Percentiles rank a stretch among this genome's conserved stretches.
Conservation (phyloP, 2,329 filamentous ascomycete genomes). For the Septoria linicola region DNA sequence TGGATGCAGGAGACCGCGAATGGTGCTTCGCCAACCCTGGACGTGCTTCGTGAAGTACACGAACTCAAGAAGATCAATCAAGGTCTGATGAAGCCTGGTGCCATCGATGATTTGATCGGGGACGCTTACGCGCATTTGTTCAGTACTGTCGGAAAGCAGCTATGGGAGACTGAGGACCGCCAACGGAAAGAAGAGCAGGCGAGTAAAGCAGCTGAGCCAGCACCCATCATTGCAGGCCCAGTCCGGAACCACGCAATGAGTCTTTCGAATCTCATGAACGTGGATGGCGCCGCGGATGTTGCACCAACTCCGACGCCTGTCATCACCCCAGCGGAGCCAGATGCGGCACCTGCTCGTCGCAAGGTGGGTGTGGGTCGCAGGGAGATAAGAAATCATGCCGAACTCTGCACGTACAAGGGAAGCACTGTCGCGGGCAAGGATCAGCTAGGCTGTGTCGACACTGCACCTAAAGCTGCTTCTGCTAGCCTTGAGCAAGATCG, state of each 20-base stretch:
- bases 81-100: slow-evolving; percentile 77
- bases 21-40: slow-evolving; percentile 51
- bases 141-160: slow-evolving; percentile 60
- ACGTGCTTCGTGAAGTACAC: slow-evolving; percentile 64
- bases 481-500: slow-evolving; percentile 30
- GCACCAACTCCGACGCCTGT: not conserved
- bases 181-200: slow-evolving; percentile 33
- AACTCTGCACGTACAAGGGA: slow-evolving; percentile 51
- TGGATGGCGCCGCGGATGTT: slow-evolving; percentile 33
- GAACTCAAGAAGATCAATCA: slow-evolving; percentile 79
- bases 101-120: slow-evolving; percentile 89
- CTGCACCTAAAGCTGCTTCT: slow-evolving; percentile 1
- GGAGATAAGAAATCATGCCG: slow-evolving; percentile 59
- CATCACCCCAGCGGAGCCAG: slow-evolving; percentile 2
- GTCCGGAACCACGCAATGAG: slow-evolving; percentile 36
- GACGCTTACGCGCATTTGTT: slow-evolving; percentile 84
- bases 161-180: slow-evolving; percentile 49
- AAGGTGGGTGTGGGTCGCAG: slow-evolving; percentile 60
- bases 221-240: slow-evolving; percentile 23
- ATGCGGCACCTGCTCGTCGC: slow-evolving; percentile 37
- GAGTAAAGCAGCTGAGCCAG: slow-evolving; percentile 18
- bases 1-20: slow-evolving; percentile 56
- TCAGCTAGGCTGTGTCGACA: slow-evolving; percentile 9
- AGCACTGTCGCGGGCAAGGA: slow-evolving; percentile 11
- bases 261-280: slow-evolving; percentile 38